A percentile compares a stretch with the other conserved stretches of the same genome.
Conservation (phyloP, 2,329 filamentous ascomycete genomes). For the Plenodomus biglobosus region DNA sequence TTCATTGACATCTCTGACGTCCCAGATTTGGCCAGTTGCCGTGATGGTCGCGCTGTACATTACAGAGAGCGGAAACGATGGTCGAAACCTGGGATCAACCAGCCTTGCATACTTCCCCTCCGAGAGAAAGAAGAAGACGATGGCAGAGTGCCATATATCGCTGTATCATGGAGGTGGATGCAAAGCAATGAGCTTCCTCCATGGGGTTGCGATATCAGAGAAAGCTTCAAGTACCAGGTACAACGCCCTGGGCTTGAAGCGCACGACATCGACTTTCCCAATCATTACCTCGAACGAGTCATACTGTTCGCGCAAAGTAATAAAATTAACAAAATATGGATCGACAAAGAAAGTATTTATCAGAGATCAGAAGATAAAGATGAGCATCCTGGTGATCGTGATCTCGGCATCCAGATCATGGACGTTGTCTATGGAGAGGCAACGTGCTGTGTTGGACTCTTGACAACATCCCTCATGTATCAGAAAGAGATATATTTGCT, state of each 20-base stretch:
- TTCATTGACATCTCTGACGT: not conserved
- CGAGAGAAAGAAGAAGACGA: not conserved
- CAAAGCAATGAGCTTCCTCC: not conserved
- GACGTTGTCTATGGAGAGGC: slow-evolving; percentile 20
- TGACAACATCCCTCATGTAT: slow-evolving; percentile 9
- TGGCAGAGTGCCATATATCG: slow-evolving; percentile 9
- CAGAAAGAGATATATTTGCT: slow-evolving; percentile 14
- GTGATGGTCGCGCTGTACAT: not conserved
- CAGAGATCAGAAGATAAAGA: slow-evolving; percentile 12
- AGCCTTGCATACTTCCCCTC: not conserved
- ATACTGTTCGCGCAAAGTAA: slow-evolving; percentile 15
- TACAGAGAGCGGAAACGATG: not conserved
- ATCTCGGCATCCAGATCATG: slow-evolving; percentile 22
- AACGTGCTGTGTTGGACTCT: slow-evolving; percentile 12
- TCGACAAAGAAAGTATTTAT: slow-evolving; percentile 25
- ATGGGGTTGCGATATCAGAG: not conserved
- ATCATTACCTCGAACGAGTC: slow-evolving; percentile 20
- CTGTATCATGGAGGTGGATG: slow-evolving; percentile 22
- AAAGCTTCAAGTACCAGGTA: slow-evolving; percentile 11
- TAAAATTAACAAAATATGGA: slow-evolving; percentile 13
- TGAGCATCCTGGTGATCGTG: slow-evolving; percentile 3
- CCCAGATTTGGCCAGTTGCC: not conserved
- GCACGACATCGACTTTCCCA: slow-evolving; percentile 19
- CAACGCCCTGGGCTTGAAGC: slow-evolving; percentile 3
- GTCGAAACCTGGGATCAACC: not conserved